These are phyloP conservation scores for Penicillium sp. DNA, from an alignment of 2,329 filamentous ascomycete genomes.

Conservation along the genomic window DNA sequence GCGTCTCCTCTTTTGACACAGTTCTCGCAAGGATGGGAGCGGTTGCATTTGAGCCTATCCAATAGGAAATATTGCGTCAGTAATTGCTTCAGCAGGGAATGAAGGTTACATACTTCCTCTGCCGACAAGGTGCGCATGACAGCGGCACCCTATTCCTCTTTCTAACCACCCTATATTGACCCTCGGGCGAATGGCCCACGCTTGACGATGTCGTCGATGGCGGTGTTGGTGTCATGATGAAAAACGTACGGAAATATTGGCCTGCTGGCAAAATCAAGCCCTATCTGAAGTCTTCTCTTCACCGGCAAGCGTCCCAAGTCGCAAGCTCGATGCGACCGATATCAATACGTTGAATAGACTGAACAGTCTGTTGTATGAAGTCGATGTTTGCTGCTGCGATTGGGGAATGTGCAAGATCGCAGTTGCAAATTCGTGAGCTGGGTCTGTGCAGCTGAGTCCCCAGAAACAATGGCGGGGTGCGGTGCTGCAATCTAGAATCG, in stretches of 20 bases:
- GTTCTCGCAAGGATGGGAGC: conserved; percentile 86
- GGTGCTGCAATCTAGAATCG: background rate
- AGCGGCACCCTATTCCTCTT: conserved; percentile 89
- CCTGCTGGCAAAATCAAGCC: background rate
- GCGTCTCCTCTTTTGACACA: conserved; percentile 84
- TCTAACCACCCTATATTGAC: conserved; percentile 80
- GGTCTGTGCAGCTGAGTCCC: background rate
- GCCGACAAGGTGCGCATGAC: conserved; percentile 85
- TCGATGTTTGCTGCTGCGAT: background rate
- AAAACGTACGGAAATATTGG: conserved; percentile 1
- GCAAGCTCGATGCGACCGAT: background rate
- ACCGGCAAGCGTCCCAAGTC: background rate
- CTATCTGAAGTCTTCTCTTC: background rate
- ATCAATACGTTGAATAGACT: background rate
- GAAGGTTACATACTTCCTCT: conserved; percentile 69
- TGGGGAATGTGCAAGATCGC: background rate
- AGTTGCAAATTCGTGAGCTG: background rate
- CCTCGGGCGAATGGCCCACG: conserved; percentile 73
- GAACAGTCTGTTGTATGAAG: background rate
- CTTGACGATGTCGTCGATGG: conserved; percentile 65
- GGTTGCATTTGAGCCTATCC: conserved; percentile 79
- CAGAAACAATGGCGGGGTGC: background rate
- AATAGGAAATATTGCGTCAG: conserved; percentile 9
- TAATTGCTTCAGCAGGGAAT: conserved; percentile 9
- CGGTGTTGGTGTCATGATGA: conserved; percentile 38